phyloP scores from a whole-genome alignment of 139 green algal species.

The Ostreobium quekettii region DNA sequence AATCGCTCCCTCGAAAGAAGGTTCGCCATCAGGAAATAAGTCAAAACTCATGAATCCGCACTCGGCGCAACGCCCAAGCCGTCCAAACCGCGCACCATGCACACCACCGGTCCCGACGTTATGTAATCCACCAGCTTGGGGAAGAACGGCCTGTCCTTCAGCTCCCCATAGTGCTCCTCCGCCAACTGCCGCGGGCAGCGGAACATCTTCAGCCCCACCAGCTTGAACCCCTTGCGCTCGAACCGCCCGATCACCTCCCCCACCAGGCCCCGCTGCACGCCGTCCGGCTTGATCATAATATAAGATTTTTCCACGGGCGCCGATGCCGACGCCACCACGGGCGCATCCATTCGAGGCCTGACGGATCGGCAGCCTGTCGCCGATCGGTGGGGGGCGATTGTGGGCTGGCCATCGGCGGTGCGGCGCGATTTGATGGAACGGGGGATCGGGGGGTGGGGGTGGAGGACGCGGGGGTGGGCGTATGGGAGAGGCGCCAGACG shows the following conservation, averaged over 20 bases:
- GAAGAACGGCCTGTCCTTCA: conserved; percentile 91
- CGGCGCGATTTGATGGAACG: no score
- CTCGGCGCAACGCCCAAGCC: no score
- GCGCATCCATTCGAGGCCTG: no score
- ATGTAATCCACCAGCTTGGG: conserved; percentile 93
- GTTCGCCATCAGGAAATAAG: no score
- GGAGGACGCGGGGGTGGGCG: no score
- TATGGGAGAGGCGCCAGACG: no score
- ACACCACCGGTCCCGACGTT: conserved; percentile 88
- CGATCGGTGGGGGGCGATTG: no score
- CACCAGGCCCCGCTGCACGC: conserved; percentile 83
- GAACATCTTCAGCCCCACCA: conserved; percentile 76
- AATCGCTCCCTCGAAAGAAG: no score
- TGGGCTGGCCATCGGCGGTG: no score
- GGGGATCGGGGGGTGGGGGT: no score
- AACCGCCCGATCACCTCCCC: conserved; percentile 78
- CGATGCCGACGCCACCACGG: not conserved
- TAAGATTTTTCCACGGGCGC: conserved; percentile 44
- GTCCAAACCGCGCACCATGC: conserved; percentile 81
- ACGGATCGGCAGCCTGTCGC: no score
- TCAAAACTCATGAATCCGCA: no score
- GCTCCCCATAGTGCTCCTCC: conserved; percentile 91
- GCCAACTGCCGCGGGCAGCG: conserved; percentile 58
- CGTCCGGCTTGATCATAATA: conserved; percentile 94
- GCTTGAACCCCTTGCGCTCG: conserved; percentile 76